phyloP scores from a whole-genome alignment of 2,329 filamentous ascomycete species.

The Microdochium bolleyi region DNA sequence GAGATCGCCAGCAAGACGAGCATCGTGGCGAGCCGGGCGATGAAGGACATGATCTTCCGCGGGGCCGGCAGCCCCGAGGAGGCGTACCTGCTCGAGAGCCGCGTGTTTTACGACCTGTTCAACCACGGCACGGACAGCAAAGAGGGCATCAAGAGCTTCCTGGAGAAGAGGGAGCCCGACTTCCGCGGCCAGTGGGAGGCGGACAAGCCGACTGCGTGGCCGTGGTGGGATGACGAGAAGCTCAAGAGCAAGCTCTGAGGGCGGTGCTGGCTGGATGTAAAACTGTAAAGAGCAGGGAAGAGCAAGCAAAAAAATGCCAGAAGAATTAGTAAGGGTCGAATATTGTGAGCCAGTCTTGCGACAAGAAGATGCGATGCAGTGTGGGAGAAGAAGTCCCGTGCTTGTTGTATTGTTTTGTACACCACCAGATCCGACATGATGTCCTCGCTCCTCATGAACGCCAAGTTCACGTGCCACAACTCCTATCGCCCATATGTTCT shows the following conservation, averaged over 20 bases:
- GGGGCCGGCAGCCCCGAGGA: constrained; percentile 53
- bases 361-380: too few relatives aligned
- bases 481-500: too few relatives aligned
- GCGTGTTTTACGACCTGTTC: constrained; percentile 54
- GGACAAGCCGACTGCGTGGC: constrained; percentile 51
- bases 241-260: constrained; percentile 8
- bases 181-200: constrained; percentile 54
- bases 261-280: too few relatives aligned
- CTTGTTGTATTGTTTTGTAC: too few relatives aligned
- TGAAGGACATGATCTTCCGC: constrained; percentile 64
- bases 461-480: too few relatives aligned
- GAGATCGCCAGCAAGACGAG: constrained; percentile 63
- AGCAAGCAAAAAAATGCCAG: too few relatives aligned
- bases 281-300: too few relatives aligned
- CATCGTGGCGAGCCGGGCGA: constrained; percentile 53
- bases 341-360: too few relatives aligned
- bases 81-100: constrained; percentile 62
- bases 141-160: constrained; percentile 61
- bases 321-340: too few relatives aligned
- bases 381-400: too few relatives aligned
- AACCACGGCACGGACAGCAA: constrained; percentile 44
- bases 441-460: too few relatives aligned
- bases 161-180: constrained; percentile 57
- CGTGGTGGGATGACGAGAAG: constrained; percentile 58
- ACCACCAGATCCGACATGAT: too few relatives aligned